Evolutionary conservation across 176 grass and related monocot species (phyloP).

Genomic region (Eremochloa ophiuroides): DNA sequence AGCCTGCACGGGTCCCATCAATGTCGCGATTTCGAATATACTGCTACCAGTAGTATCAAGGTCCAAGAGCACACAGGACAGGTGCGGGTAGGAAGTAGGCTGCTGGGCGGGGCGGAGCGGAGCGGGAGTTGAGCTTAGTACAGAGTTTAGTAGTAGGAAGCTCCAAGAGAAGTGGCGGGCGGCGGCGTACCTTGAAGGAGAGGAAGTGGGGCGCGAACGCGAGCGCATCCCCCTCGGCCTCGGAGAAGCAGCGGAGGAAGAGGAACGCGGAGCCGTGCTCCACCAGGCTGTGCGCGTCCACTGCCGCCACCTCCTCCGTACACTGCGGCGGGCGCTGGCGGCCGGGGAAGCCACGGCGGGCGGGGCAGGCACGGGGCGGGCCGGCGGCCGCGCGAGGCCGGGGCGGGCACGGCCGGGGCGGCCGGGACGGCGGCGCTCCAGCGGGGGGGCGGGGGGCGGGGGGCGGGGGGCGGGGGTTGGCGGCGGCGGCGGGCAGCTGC

Average conservation of each 20-base stretch:
- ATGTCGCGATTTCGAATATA: background rate
- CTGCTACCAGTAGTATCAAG: background rate
- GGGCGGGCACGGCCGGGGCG: too few relatives aligned
- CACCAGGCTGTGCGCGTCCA: constrained; percentile 85
- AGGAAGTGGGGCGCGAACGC: constrained; percentile 62
- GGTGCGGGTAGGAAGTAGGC: background rate
- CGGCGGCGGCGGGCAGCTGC: too few relatives aligned
- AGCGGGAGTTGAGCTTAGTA: background rate
- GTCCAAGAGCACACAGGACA: background rate
- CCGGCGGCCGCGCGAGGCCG: too few relatives aligned
- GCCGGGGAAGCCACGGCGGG: too few relatives aligned
- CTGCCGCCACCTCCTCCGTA: constrained; percentile 51
- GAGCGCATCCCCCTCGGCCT: constrained; percentile 82
- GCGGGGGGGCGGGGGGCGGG: too few relatives aligned
- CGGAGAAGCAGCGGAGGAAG: constrained; percentile 82
- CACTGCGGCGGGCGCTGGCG: too few relatives aligned
- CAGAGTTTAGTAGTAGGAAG: too few relatives aligned
- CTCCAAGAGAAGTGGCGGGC: background rate
- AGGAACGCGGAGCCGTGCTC: constrained; percentile 53
- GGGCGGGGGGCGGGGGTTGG: too few relatives aligned
- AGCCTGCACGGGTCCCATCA: background rate
- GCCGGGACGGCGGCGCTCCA: too few relatives aligned
- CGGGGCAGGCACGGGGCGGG: too few relatives aligned
- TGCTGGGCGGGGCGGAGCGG: background rate
- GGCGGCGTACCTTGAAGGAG: constrained; percentile 79